Evolutionary conservation across 73 alveolate genomes (phyloP), one percentile per base, ranked within the genome.

Genomic region (Paramecium octaurelia): DNA sequence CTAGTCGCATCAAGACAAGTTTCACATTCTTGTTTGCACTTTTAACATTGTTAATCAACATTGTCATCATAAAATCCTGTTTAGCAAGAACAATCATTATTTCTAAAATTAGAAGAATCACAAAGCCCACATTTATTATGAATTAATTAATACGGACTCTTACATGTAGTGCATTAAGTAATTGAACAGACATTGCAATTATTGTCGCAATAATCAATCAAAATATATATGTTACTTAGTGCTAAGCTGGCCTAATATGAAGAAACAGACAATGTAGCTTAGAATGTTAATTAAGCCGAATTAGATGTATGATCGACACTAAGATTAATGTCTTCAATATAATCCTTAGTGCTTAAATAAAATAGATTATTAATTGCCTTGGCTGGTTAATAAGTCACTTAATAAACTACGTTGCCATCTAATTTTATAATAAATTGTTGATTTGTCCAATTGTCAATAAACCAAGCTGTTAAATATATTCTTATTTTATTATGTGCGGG

Each of bases 231-330:
- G n/a, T 75, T 44, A 75, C 88, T 75, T n/a, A 75, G 4, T 3
- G 88, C 88, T 31, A 75, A 75, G 4, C 64, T 34, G 7, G 88
- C 88, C n/a, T 34, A n/a, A 75, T 36, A 75, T 5, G 58, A n/a
- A 40, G 58, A 36, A 14, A 40, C 10, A 4, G 69, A 16, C 60
- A 75, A 36, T 3, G 58, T 34, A 3, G 88, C 11, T 31, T 14
- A 34, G 3, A 75, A 36, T 8, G 18, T 44, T 31, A 75, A n/a
- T 16, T 36, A n/a, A 36, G 48, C 68, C 5, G 88, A 29, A 21
- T 2, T 36, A 0, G 20, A 21, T 36, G 59, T 34, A 75, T 75
- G 88, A 0, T 6, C 24, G 3, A 36, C 23, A 12, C 16, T 16
- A 24, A 75, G 11, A 14, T 3, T n/a, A 75, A 75, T 36, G 3